These are phyloP conservation scores for Dryas drummondii DNA, from an alignment of 306 rosid species.

Conservation along the genomic window DNA sequence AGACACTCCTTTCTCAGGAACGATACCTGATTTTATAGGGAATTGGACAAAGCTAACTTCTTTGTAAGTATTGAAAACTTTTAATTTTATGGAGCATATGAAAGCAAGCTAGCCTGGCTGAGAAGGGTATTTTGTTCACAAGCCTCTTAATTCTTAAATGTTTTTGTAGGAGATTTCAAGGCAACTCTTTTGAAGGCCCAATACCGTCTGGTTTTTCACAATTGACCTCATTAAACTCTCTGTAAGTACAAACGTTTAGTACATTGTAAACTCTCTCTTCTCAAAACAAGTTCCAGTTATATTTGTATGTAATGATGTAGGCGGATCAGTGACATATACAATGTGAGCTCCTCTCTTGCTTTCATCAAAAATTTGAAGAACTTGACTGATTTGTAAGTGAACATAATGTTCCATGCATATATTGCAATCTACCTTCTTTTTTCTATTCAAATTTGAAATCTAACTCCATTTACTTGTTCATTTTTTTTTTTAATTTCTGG, in stretches of 20 bases:
- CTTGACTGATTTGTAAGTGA: slow-evolving; percentile 29
- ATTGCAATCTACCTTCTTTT: background rate
- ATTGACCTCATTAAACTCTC: slow-evolving; percentile 1
- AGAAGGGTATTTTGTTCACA: background rate
- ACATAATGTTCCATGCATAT: background rate
- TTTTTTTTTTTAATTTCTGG: background rate
- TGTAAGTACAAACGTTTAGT: slow-evolving; percentile 20
- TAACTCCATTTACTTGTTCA: background rate
- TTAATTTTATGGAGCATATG: background rate
- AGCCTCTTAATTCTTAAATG: background rate
- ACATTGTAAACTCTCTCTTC: background rate
- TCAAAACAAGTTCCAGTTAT: background rate
- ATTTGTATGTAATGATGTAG: slow-evolving; percentile 15
- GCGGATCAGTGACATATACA: slow-evolving; percentile 33
- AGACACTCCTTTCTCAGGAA: slow-evolving; percentile 27
- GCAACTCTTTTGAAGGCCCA: slow-evolving; percentile 38
- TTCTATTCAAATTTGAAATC: background rate
- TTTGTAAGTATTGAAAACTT: slow-evolving; percentile 13
- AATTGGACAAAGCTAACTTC: slow-evolving; percentile 22
- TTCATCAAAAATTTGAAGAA: slow-evolving; percentile 19
- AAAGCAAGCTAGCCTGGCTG: background rate
- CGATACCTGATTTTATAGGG: slow-evolving; percentile 31
- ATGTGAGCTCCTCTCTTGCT: slow-evolving; percentile 32
- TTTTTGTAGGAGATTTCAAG: slow-evolving; percentile 25
- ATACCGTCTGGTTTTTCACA: slow-evolving; percentile 34